Percentiles rank a stretch among this genome's conserved stretches.
These are phyloP conservation scores for Pseudotulostoma volvatum DNA, from an alignment of 495 filamentous ascomycete genomes.

Conservation along the genomic window DNA sequence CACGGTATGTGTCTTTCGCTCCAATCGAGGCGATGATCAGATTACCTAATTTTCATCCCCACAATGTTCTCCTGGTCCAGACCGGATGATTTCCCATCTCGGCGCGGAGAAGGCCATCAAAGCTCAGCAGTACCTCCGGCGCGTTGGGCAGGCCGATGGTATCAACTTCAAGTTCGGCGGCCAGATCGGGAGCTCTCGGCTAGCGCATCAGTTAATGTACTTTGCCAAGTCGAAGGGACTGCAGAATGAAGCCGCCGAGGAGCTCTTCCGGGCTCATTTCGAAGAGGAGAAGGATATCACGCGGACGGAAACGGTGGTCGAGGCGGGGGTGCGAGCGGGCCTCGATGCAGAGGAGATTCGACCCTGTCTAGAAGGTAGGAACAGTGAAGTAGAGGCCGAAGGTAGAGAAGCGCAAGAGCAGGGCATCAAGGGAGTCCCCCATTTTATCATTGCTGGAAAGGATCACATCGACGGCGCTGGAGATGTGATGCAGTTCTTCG, in stretches of 20 bases:
- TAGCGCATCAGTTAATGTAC: conserved; percentile 8
- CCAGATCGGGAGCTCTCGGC: conserved; percentile 10
- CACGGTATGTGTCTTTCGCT: conserved; percentile 5
- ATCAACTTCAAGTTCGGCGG: conserved; percentile 12
- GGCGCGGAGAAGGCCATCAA: conserved; percentile 5
- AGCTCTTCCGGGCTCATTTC: conserved; percentile 9
- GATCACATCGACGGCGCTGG: too few relatives aligned
- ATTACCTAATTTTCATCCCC: too few relatives aligned
- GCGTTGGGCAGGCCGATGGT: conserved; percentile 4
- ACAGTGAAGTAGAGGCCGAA: too few relatives aligned
- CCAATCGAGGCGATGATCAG: too few relatives aligned
- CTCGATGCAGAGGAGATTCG: conserved; percentile 3
- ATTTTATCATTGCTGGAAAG: too few relatives aligned
- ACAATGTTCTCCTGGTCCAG: background rate
- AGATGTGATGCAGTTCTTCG: too few relatives aligned
- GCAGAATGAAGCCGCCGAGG: conserved; percentile 5
- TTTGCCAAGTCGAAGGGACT: background rate
- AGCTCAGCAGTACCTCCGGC: conserved; percentile 8
- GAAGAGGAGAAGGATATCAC: conserved; percentile 12
- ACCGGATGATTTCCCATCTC: too few relatives aligned
- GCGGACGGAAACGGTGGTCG: conserved; percentile 3
- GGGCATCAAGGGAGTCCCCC: too few relatives aligned
- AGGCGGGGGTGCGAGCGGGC: conserved; percentile 5
- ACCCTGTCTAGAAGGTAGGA: conserved; percentile 7
- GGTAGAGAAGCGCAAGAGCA: too few relatives aligned